Evolutionary conservation across 495 filamentous ascomycete species (phyloP).

Genomic region (Penicillium cosmopolitanum): DNA sequence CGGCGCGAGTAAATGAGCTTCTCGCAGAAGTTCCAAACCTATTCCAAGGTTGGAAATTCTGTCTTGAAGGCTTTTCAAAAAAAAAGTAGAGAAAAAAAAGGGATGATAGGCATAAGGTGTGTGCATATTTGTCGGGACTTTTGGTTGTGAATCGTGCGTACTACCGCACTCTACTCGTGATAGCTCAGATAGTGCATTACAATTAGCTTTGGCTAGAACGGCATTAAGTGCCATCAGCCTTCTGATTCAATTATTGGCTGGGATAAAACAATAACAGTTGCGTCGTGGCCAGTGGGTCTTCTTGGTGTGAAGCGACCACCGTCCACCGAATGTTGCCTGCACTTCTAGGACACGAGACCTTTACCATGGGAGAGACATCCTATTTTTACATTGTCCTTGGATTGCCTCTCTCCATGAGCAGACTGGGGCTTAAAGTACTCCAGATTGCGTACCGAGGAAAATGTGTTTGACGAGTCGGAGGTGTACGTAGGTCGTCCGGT

Average conservation of each 20-base stretch:
- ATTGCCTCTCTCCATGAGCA: neutral
- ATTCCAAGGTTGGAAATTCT: too few relatives aligned
- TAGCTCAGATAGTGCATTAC: too few relatives aligned
- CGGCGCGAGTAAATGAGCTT: too few relatives aligned
- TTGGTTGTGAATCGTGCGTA: too few relatives aligned
- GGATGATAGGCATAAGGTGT: too few relatives aligned
- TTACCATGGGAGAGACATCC: neutral
- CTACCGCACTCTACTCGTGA: too few relatives aligned
- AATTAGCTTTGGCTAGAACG: too few relatives aligned
- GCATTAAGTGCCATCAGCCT: neutral
- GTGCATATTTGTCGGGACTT: too few relatives aligned
- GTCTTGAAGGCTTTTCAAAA: too few relatives aligned
- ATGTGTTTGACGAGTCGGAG: neutral
- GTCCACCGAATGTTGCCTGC: neutral
- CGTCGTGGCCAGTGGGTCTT: slow-evolving; percentile 20
- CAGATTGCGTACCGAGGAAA: neutral
- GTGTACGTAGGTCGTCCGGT: slow-evolving; percentile 10
- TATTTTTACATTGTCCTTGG: neutral
- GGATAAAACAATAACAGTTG: slow-evolving; percentile 5
- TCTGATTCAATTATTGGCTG: neutral
- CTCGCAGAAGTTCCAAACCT: too few relatives aligned
- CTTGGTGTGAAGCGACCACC: neutral
- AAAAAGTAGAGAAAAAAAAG: too few relatives aligned
- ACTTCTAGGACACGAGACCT: neutral
- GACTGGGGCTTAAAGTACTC: neutral